Evolutionary conservation across 108 stramenopile genomes (phyloP), one percentile per base, ranked within the genome.

Genomic region (Mediolabrus comicus): DNA sequence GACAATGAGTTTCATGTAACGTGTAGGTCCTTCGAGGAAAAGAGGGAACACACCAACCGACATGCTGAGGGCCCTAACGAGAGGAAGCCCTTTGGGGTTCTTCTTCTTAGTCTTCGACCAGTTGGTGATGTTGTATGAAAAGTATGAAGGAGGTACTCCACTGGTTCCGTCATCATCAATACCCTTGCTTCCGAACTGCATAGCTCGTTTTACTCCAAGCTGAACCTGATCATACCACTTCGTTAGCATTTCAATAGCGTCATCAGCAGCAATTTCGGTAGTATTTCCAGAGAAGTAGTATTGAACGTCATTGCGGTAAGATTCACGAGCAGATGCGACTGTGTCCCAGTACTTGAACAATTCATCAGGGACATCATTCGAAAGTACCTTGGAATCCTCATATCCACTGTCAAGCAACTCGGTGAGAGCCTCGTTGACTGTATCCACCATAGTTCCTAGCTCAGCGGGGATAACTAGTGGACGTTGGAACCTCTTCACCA

Each of bases 1-100:
- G 36, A 84, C 77, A 53, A 96, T 84, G 26, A 90, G 91, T 87
- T 98, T 98, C 91, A 96, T 87, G 83, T 96, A 94, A 43, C 97
- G 83, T 43, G 92, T 92, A 41, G 95, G 92, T n/a, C 91, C 94
- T 61, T 98, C 97, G 46, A 98, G 83, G 80, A 96, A 98, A 53
- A 96, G 84, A 32, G 97, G 97, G 76, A 98, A 93, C 2, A 69
- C 80, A 70, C 85, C 87, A 68, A 93, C 91, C 53, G 74, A 81
- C 92, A 97, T 95, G 10, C 89, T 69, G 66, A 80, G 72, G 31
- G 93, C 87, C 56, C 87, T 83, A 53, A 91, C 94, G 46, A 87
- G 80, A 33, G 92, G 91, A 33, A 90, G 85, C 32, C 91, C 91
- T 22, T 82, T 80, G 36, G 14, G 72, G 62, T 84, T 91, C 33